phyloP scores from a whole-genome alignment of 306 rosid species.

The Castanopsis chinensis region DNA sequence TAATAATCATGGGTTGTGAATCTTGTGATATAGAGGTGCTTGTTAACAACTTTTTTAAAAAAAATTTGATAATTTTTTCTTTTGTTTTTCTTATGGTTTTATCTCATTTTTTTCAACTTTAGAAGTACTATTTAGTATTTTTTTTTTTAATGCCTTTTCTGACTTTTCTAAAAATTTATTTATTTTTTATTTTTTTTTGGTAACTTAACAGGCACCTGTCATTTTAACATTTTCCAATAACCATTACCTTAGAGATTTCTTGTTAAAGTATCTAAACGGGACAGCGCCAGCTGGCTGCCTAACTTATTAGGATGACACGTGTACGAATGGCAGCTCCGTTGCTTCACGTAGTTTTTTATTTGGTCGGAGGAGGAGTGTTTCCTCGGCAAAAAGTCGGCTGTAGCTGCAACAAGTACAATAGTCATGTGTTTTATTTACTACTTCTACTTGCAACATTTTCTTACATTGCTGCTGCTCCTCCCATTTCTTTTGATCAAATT shows the following conservation, averaged over 20 bases:
- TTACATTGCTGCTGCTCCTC: background rate
- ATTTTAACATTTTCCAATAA: too few relatives aligned
- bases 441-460: background rate
- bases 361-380: background rate
- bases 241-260: background rate
- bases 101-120: too few relatives aligned
- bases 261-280: slow-evolving; percentile 37
- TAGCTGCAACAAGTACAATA: background rate
- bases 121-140: accelerated
- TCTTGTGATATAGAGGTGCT: too few relatives aligned
- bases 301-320: slow-evolving; percentile 45
- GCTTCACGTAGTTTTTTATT: slow-evolving; percentile 6
- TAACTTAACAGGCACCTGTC: too few relatives aligned
- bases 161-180: too few relatives aligned
- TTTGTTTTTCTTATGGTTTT: too few relatives aligned
- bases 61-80: too few relatives aligned
- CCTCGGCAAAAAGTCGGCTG: slow-evolving; percentile 19
- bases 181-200: too few relatives aligned
- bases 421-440: background rate
- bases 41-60: too few relatives aligned
- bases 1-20: too few relatives aligned
- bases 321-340: slow-evolving; percentile 10
- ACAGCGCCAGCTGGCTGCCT: slow-evolving; percentile 48
- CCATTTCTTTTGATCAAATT: background rate
- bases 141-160: too few relatives aligned